Conservation (phyloP, 2,329 filamentous ascomycete genomes). For the Penicillium hordei region DNA sequence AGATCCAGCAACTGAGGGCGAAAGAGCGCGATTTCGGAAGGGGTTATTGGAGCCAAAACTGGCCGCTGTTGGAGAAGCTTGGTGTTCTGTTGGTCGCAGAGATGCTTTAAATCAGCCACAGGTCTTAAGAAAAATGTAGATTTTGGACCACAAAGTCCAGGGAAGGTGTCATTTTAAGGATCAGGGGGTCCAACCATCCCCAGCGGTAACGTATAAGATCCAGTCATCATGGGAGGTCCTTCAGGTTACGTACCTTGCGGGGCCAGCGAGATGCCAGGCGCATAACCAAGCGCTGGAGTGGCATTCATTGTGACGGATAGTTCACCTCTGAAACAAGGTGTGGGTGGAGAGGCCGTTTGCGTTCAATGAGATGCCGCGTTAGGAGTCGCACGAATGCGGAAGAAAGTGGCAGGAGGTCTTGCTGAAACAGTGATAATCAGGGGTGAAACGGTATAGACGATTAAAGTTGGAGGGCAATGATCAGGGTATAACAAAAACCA, state of each 20-base stretch:
- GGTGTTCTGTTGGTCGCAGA: conserved; percentile 26
- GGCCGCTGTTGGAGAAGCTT: conserved; percentile 34
- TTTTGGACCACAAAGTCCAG: background rate
- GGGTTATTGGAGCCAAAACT: conserved; percentile 51
- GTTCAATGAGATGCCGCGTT: conserved; percentile 10
- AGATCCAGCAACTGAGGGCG: conserved; percentile 32
- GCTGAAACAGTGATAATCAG: conserved; percentile 8
- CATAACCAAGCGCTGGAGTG: conserved; percentile 34
- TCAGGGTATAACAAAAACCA: background rate
- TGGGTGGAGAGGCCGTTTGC: conserved; percentile 20
- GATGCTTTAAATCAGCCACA: conserved; percentile 1
- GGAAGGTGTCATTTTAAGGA: conserved; percentile 7
- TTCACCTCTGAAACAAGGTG: conserved; percentile 22
- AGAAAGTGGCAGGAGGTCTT: conserved; percentile 2
- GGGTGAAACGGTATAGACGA: background rate
- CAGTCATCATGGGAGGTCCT: conserved; percentile 14
- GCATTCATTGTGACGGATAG: conserved; percentile 33
- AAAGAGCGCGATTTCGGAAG: conserved; percentile 50
- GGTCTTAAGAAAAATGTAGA: background rate
- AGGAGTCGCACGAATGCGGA: conserved; percentile 23
- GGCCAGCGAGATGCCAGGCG: conserved; percentile 34
- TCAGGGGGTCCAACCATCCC: background rate
- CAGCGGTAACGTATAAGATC: background rate
- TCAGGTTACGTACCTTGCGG: conserved; percentile 35
- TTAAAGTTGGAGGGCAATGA: background rate